phyloP scores from a whole-genome alignment of 768 basidiomycete genomes.

The Agaricus sinodeliciosus region DNA sequence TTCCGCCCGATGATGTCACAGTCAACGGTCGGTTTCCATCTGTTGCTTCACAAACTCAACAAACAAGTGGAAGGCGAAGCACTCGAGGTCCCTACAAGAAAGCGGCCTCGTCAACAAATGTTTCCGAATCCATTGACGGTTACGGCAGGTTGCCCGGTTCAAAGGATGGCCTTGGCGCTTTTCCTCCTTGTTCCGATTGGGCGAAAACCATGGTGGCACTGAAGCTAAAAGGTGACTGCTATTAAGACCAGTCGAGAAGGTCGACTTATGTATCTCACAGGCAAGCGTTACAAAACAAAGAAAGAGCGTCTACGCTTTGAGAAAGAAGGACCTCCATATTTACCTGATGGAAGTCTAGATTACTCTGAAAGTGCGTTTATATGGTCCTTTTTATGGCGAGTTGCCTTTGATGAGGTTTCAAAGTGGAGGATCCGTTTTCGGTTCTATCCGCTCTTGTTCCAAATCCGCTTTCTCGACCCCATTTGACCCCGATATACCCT shows the following conservation, averaged over 20 bases:
- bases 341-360: constrained; percentile 74
- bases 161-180: constrained; percentile 68
- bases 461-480: constrained; percentile 48
- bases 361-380: constrained; percentile 55
- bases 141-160: constrained; percentile 73
- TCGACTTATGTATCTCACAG: constrained; percentile 24
- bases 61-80: constrained; percentile 32
- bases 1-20: constrained; percentile 40
- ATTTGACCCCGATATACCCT: constrained; percentile 51
- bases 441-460: constrained; percentile 58
- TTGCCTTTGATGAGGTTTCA: constrained; percentile 9
- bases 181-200: constrained; percentile 65
- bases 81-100: constrained; percentile 53
- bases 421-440: constrained; percentile 78
- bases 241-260: background rate
- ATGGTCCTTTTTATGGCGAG: background rate
- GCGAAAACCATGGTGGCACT: constrained; percentile 67
- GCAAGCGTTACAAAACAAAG: constrained; percentile 75
- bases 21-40: constrained; percentile 39
- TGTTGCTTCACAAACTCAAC: constrained; percentile 34
- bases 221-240: constrained; percentile 60
- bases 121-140: constrained; percentile 49
- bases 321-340: constrained; percentile 64
- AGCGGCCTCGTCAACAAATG: constrained; percentile 17
- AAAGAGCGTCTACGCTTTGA: constrained; percentile 76